Evolutionary conservation across 2,329 filamentous ascomycete species (phyloP).

Genomic region (Venturia carpophila): DNA sequence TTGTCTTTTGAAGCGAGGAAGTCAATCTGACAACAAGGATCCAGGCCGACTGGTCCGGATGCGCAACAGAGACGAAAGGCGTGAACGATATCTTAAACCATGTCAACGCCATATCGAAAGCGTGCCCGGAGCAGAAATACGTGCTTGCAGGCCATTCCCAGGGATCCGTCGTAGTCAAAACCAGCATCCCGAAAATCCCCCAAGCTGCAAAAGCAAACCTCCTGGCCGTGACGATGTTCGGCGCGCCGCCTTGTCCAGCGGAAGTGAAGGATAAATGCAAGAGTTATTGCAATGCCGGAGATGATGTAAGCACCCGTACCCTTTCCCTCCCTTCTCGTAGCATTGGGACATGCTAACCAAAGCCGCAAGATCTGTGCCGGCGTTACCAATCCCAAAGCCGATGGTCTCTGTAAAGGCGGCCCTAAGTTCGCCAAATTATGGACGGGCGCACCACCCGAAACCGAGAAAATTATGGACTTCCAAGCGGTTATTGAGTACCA

Average conservation of each 20-base stretch:
- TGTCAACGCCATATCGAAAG: background rate
- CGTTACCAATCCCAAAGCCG: background rate
- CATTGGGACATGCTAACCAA: background rate
- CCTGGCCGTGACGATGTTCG: slow-evolving; percentile 17
- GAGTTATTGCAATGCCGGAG: slow-evolving; percentile 17
- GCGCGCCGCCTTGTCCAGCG: slow-evolving; percentile 7
- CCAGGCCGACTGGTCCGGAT: slow-evolving; percentile 15
- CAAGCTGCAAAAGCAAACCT: slow-evolving; percentile 3
- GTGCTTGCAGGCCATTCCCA: slow-evolving; percentile 17
- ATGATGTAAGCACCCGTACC: slow-evolving; percentile 2
- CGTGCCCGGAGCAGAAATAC: slow-evolving; percentile 16
- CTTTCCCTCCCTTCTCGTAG: background rate
- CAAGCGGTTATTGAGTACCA: background rate
- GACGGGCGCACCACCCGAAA: background rate
- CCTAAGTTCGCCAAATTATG: background rate
- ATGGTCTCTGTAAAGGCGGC: background rate
- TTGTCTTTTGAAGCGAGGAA: background rate
- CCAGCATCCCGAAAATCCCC: slow-evolving; percentile 12
- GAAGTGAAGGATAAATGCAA: slow-evolving; percentile 15
- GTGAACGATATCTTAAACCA: slow-evolving; percentile 14
- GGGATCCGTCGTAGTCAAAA: slow-evolving; percentile 9
- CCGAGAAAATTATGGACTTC: background rate
- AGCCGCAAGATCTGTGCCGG: slow-evolving; percentile 2
- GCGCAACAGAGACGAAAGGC: slow-evolving; percentile 14
- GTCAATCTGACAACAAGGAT: background rate